Evolutionary conservation across 1,284 basidiomycete species (phyloP).

Genomic region (Ceratobasidium sp.): DNA sequence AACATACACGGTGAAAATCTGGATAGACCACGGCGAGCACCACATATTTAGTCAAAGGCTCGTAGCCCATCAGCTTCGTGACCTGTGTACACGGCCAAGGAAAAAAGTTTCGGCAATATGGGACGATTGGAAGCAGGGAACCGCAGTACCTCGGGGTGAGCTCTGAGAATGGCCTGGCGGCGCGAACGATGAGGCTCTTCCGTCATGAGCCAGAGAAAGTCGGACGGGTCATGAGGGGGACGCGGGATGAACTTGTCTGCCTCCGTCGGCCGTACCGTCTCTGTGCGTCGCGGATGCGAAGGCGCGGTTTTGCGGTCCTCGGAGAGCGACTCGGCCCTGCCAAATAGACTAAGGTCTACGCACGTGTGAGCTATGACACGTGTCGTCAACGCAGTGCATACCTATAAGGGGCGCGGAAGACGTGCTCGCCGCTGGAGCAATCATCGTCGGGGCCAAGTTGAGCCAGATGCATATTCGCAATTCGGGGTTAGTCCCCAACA

Average conservation of each 20-base stretch:
- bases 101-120: background rate
- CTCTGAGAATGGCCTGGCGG: conserved; percentile 90
- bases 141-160: conserved; percentile 87
- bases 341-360: conserved; percentile 72
- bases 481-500: background rate
- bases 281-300: conserved; percentile 66
- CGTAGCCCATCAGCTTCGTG: conserved; percentile 94
- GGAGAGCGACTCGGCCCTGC: conserved; percentile 78
- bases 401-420: conserved; percentile 42
- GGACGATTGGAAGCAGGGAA: background rate
- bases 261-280: conserved; percentile 59
- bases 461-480: background rate
- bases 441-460: conserved; percentile 27
- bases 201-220: conserved; percentile 96
- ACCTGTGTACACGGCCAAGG: conserved; percentile 66
- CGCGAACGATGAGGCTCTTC: conserved; percentile 96
- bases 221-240: conserved; percentile 76
- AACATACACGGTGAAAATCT: conserved; percentile 74
- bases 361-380: background rate
- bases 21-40: conserved; percentile 85
- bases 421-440: conserved; percentile 29
- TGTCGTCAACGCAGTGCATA: background rate
- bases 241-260: conserved; percentile 59
- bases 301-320: conserved; percentile 60
- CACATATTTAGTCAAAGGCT: conserved; percentile 90